Conservation (phyloP, 164 flowering plant genomes). For the Umbellularia californica region DNA sequence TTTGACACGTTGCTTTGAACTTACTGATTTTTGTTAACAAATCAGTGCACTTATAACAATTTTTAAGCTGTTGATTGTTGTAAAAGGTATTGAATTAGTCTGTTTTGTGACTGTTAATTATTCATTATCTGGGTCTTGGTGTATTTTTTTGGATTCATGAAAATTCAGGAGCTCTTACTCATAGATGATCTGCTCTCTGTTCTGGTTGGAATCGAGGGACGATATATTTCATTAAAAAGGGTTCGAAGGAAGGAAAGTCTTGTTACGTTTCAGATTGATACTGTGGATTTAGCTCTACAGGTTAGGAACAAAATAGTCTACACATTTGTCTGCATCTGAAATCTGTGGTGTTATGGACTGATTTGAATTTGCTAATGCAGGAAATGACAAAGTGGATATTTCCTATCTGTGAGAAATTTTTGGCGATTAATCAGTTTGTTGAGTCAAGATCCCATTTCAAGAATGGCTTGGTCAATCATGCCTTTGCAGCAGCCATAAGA, state of each 20-base stretch:
- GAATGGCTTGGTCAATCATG: conserved; percentile 95
- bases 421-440: conserved; percentile 78
- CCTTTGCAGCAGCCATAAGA: conserved; percentile 96
- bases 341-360: conserved; percentile 1
- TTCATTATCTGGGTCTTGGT: neutral
- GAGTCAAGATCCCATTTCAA: conserved; percentile 91
- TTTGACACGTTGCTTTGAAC: no score
- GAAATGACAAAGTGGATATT: conserved; percentile 79
- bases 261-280: conserved; percentile 65
- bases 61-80: no score
- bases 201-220: conserved; percentile 90
- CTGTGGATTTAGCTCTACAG: conserved; percentile 93
- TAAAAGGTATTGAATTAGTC: no score
- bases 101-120: no score
- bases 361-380: conserved; percentile 35
- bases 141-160: neutral
- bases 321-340: neutral
- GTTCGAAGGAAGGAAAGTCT: conserved; percentile 53
- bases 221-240: conserved; percentile 66
- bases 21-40: no score
- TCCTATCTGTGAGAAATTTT: conserved; percentile 80
- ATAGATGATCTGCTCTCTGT: conserved; percentile 89
- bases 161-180: conserved; percentile 72
- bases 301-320: conserved; percentile 24
- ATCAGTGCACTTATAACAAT: no score